Evolutionary conservation across 306 rosid genomes (phyloP).

Genomic region (Erythrophleum fordii): DNA sequence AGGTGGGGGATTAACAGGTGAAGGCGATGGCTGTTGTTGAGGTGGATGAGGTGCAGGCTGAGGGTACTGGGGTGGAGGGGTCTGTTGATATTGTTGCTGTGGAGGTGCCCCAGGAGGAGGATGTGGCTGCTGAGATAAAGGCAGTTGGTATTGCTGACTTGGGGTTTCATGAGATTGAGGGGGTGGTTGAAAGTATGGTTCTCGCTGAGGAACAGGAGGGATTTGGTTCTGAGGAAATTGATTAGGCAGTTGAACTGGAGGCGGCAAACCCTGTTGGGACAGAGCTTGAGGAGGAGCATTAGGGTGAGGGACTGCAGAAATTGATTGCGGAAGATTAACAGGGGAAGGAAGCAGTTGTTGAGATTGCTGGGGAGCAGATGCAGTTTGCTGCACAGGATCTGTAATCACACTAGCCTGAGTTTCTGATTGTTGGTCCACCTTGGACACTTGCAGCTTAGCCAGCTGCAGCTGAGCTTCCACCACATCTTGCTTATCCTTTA

Average conservation of each 20-base stretch:
- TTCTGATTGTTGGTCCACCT: conserved; percentile 56
- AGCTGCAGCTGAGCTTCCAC: conserved; percentile 68
- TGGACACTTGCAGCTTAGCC: conserved; percentile 63
- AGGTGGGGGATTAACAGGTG: conserved; percentile 52
- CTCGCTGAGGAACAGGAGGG: conserved; percentile 66
- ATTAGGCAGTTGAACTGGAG: conserved; percentile 58
- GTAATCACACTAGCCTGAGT: conserved; percentile 38
- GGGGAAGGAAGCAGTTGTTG: conserved; percentile 61
- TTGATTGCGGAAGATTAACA: conserved; percentile 53
- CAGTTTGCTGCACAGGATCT: conserved; percentile 54
- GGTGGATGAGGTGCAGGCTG: conserved; percentile 60
- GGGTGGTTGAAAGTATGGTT: conserved; percentile 63
- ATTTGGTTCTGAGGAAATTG: conserved; percentile 72
- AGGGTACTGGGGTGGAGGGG: conserved; percentile 66
- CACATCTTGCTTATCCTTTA: conserved; percentile 75
- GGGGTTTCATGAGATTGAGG: conserved; percentile 67
- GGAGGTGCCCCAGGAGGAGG: conserved; percentile 58
- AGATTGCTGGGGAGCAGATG: conserved; percentile 69
- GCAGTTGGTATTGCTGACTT: conserved; percentile 70
- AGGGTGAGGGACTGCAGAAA: conserved; percentile 58
- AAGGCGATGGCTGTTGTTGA: conserved; percentile 60
- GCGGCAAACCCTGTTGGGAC: conserved; percentile 58
- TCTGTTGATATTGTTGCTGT: conserved; percentile 67
- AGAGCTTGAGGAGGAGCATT: conserved; percentile 67
- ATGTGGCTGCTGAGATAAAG: conserved; percentile 60